These are phyloP conservation scores for Lachancea fermentati DNA, from an alignment of 805 yeast species.

Conservation along the genomic window DNA sequence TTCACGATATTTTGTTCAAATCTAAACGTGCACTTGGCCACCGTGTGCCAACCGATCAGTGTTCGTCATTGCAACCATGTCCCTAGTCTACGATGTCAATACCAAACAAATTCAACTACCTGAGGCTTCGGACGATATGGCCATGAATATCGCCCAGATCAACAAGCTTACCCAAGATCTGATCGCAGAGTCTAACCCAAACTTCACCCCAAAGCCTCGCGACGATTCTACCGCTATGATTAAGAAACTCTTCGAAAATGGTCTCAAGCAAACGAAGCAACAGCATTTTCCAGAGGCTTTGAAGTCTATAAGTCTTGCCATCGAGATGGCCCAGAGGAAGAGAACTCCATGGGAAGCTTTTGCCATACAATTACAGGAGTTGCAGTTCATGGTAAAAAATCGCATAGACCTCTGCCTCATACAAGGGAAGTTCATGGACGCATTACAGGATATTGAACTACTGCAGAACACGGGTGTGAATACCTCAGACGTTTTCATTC, in stretches of 20 bases:
- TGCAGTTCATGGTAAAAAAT: slow-evolving; percentile 59
- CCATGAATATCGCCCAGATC: slow-evolving; percentile 30
- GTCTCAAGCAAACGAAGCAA: slow-evolving; percentile 49
- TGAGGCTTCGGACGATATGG: slow-evolving; percentile 11
- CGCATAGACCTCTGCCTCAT: slow-evolving; percentile 65
- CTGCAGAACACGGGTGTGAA: slow-evolving; percentile 52
- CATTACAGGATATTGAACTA: slow-evolving; percentile 65
- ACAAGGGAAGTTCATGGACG: slow-evolving; percentile 48
- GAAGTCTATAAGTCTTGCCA: slow-evolving; percentile 58
- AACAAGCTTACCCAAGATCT: slow-evolving; percentile 33
- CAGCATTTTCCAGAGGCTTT: slow-evolving; percentile 54
- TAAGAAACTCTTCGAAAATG: slow-evolving; percentile 59
- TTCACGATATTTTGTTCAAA: too few relatives aligned
- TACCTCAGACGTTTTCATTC: slow-evolving; percentile 63
- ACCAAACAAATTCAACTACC: slow-evolving; percentile 22
- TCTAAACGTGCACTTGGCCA: too few relatives aligned
- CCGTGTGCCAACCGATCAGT: not conserved
- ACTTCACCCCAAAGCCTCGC: slow-evolving; percentile 49
- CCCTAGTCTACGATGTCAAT: slow-evolving; percentile 24
- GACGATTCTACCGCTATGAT: slow-evolving; percentile 47
- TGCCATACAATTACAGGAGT: slow-evolving; percentile 64
- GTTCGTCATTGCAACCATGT: slow-evolving; percentile 1
- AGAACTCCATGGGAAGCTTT: slow-evolving; percentile 72
- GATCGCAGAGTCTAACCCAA: slow-evolving; percentile 42
- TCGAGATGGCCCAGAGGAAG: slow-evolving; percentile 56